phyloP scores from a whole-genome alignment of 2,329 filamentous ascomycete species.

The Fusarium equiseti region DNA sequence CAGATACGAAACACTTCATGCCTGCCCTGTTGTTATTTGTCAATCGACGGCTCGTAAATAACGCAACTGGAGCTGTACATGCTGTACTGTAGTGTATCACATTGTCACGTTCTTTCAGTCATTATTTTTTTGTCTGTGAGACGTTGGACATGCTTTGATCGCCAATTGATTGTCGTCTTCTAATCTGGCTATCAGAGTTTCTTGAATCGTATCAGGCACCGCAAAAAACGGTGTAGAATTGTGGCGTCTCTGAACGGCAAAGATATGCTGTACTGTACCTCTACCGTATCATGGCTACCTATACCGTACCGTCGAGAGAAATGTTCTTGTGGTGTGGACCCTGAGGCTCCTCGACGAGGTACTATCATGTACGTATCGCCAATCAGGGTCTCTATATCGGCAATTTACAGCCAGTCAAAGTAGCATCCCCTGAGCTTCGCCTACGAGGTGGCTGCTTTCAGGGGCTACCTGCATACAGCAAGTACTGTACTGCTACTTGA shows the following conservation, averaged over 20 bases:
- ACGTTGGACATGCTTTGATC: constrained; percentile 6
- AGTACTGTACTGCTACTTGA: background rate
- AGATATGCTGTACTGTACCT: constrained; percentile 24
- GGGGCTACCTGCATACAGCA: background rate
- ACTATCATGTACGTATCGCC: constrained; percentile 13
- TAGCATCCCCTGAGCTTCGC: constrained; percentile 16
- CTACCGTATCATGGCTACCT: background rate
- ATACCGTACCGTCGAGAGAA: background rate
- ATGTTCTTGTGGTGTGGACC: constrained; percentile 40
- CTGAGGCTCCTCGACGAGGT: constrained; percentile 42
- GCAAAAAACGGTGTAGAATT: constrained; percentile 28
- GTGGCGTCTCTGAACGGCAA: constrained; percentile 34
- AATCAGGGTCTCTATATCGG: constrained; percentile 35
- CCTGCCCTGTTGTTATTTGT: constrained; percentile 28
- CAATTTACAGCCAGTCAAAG: constrained; percentile 33
- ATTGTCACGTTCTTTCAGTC: constrained; percentile 1
- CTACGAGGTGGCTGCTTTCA: constrained; percentile 4
- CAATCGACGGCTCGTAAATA: constrained; percentile 33
- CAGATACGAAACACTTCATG: constrained; percentile 23
- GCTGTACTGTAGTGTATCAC: background rate
- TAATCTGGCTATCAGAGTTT: constrained; percentile 12
- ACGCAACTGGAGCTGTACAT: constrained; percentile 22
- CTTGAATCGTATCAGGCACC: constrained; percentile 30
- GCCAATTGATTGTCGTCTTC: constrained; percentile 21
- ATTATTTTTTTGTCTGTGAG: constrained; percentile 3